Conservation (phyloP, 1,284 basidiomycete species). For the Nidula niveotomentosa region DNA sequence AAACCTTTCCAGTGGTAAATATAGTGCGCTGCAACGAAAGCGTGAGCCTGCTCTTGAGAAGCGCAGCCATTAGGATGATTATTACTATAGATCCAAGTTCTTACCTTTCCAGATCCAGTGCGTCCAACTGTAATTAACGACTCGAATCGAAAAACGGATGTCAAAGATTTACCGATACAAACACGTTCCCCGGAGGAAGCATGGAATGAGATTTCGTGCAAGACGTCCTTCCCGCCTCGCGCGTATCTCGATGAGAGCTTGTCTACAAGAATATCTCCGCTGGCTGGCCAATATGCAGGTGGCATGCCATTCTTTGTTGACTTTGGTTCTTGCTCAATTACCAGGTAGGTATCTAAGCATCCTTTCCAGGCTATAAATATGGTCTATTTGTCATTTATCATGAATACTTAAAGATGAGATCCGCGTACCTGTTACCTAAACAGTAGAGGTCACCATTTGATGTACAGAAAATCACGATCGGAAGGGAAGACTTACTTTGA, state of each 20-base stretch:
- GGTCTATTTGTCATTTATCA: not conserved
- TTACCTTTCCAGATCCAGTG: constrained; percentile 61
- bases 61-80: not conserved
- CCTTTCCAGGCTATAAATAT: constrained; percentile 58
- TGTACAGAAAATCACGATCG: not conserved
- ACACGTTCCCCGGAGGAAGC: constrained; percentile 48
- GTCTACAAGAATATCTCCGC: constrained; percentile 55
- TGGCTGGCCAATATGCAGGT: constrained; percentile 70
- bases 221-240: constrained; percentile 35
- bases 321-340: constrained; percentile 71
- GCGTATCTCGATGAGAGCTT: constrained; percentile 48
- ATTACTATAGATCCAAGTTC: not conserved
- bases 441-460: not conserved
- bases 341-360: constrained; percentile 73
- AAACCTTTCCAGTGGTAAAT: constrained; percentile 42
- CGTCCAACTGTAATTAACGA: constrained; percentile 39
- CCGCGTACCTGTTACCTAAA: not conserved
- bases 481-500: constrained; percentile 36
- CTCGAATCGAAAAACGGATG: too few species aligned
- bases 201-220: constrained; percentile 42
- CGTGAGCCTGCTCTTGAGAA: constrained; percentile 27
- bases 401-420: not conserved
- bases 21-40: constrained; percentile 38
- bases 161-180: constrained; percentile 27
- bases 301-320: constrained; percentile 41